phyloP scores from a whole-genome alignment of 202 grass and related monocot species.

The Bolboschoenoplectus hybrid region DNA sequence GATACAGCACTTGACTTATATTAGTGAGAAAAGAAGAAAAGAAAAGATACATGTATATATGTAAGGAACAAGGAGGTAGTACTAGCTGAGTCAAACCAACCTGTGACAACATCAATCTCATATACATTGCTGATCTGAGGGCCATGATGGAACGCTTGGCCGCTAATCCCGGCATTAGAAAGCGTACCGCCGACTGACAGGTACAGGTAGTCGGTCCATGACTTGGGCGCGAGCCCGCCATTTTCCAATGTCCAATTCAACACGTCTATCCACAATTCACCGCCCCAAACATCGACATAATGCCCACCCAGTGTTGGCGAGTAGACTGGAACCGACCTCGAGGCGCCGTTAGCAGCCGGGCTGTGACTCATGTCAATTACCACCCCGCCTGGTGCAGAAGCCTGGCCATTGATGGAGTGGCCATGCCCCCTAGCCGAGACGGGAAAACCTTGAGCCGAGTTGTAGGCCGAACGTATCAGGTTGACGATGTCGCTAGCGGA shows the following conservation, averaged over 20 bases:
- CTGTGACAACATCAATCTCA: slow-evolving; percentile 94
- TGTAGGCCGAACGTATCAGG: slow-evolving; percentile 57
- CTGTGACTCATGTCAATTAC: slow-evolving; percentile 79
- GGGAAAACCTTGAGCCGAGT: slow-evolving; percentile 45
- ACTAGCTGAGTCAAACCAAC: slow-evolving; percentile 30
- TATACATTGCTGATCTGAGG: slow-evolving; percentile 91
- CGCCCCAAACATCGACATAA: slow-evolving; percentile 91
- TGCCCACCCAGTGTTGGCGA: slow-evolving; percentile 51
- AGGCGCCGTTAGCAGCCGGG: slow-evolving; percentile 19
- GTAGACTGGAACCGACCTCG: slow-evolving; percentile 53
- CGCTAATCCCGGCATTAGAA: slow-evolving; percentile 93
- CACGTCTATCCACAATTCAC: slow-evolving; percentile 83
- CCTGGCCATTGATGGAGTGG: slow-evolving; percentile 86
- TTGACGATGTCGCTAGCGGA: slow-evolving; percentile 51
- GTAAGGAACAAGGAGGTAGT: neutral
- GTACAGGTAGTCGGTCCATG: slow-evolving; percentile 96
- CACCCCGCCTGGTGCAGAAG: slow-evolving; percentile 62
- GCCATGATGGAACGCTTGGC: slow-evolving; percentile 86
- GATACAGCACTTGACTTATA: slow-evolving; percentile 16
- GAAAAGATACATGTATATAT: neutral
- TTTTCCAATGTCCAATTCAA: slow-evolving; percentile 77
- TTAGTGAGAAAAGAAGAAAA: neutral
- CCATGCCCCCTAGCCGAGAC: slow-evolving; percentile 78
- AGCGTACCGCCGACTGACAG: slow-evolving; percentile 90
- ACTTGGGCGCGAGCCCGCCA: slow-evolving; percentile 73